Evolutionary conservation across 208 protist genomes (phyloP), one percentile per base, ranked within the genome.

Genomic region (Kentomonas sorsogonicus): DNA sequence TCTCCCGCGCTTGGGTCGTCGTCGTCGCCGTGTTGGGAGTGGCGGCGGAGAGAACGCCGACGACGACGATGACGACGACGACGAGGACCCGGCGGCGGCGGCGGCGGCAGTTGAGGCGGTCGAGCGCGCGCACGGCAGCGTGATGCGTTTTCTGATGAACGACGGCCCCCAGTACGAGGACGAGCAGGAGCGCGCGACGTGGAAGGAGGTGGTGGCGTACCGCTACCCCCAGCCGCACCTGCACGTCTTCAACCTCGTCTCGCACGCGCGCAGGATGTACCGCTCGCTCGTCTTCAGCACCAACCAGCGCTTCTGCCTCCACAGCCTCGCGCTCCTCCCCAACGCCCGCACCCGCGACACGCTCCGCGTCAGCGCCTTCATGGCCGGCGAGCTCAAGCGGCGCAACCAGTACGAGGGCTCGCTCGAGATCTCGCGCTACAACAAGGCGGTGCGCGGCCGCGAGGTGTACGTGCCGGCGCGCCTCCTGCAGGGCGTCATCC

Each of bases 151-250:
- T 44, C 40, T 89, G 15, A 72, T 75, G 65, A 78, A 70, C 53
- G 81, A 89, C 66, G 74, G 59, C 10, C 63, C 77, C 39, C 77
- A 85, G 63, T 86, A 83, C 65, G 50, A 66, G 26, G 66, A 74
- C 20, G 72, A 91, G 57, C 62, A 59, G 18, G 69, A 85, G 22
- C 67, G 66, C 15, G 52, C 76, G 6, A 93, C 86, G n/a, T 93
- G 82, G 82, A 93, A 93, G 67, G 86, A 93, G 65, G 60, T 79
- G 4, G 77, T 89, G n/a, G 76, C 79, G 18, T 74, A 78, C 54
- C 68, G 66, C 53, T 67, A 80, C 64, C 74, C 74, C 18, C 63
- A 69, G 48, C 65, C 70, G 7, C 70, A 72, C 25, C 40, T 91
- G 0, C 57, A 84, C 43, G 52, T 91, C 2, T 91, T 78, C 66